Base-by-base conservation (phyloP, 2,329 filamentous ascomycete species). In the Colletotrichum sidae region DNA sequence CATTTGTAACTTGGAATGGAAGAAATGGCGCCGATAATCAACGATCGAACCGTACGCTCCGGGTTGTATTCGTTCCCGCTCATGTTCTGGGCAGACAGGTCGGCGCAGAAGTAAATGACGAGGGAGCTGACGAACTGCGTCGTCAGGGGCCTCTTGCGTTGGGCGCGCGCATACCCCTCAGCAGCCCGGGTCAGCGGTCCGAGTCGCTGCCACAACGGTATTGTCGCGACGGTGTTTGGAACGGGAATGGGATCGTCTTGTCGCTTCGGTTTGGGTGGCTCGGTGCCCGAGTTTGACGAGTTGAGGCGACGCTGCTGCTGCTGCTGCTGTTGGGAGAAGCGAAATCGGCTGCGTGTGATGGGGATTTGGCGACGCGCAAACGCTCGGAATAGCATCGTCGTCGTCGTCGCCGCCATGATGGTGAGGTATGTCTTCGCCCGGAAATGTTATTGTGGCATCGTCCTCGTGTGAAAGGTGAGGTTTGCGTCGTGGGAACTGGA, bases 1-100 rank as follows among this genome's bases (percentile, higher is more conserved):
- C 94, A 97, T 71, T 88, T 87, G 75, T 94, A 97, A 50, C 86
- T 87, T 1, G 94, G 94, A 64, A 97, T 92, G 15, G 90, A 89
- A 10, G 86, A 87, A 52, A 90, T 79, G 2, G 86, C 88, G 4
- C 93, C 93, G 61, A 97, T 95, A 3, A 88, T 74, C 72, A 97
- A 78, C 62, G 92, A 90, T 56, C 94, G 84, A 60, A 86, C 74
- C 0, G 93, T 95, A 49, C 93, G 84, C 61, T 81, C 79, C 4
- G 88, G 85, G 74, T 93, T 90, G 74, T 96, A 94, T 4, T 83
- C 81, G 69, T 84, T 82, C 25, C 82, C 83, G 64, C 80, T 78
- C 69, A 96, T 88, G 62, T 84, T 82, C 79, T 97, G 94, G 50
- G 93, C 93, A 49, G 88, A 89, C 59, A 96, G 70, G 76, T 97